Base-by-base conservation (phyloP, 768 basidiomycete genomes). In the Tylopilus vinaceipallidus region DNA sequence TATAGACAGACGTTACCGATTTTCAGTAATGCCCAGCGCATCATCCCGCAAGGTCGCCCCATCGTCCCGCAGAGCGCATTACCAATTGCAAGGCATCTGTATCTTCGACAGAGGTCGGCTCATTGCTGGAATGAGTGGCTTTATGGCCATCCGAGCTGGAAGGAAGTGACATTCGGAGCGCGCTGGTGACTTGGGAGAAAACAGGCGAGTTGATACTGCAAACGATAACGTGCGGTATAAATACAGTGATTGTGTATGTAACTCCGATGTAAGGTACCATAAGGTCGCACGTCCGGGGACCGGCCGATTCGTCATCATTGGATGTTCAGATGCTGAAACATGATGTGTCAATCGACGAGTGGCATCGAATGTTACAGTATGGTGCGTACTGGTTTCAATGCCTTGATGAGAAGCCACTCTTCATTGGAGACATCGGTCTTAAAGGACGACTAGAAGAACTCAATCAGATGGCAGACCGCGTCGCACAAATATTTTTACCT, bases 341-440 rank as follows among this genome's bases (percentile, higher is more conserved):
- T 27, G 23, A 26, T 12, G n/a, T 27, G 32, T 57, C 44, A 51
- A 30, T 17, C 33, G 20, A 46, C 32, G 6, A 16, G 24, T 5
- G 20, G 14, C 17, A 22, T 1, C 9, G 30, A 5, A 17, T 19
- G 42, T n/a, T n/a, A 42, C 16, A 50, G 1, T 11, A 19, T 6
- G 10, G 16, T n/a, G 8, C 47, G 16, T 66, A 90, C 91, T 27
- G 80, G 77, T 67, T 97, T 95, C 61, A 97, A 73, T 23, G 79
- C 83, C 68, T 86, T 91, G 68, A 98, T 95, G 51, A 98, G 81
- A 7, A 86, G 71, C 95, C 95, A 98, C 61, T 98, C 95, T 51
- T 95, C 91, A 50, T 80, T 87, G 24, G 87, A 79, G 20, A 94
- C 92, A 64, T 98, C 91, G 20, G 83, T 76, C 72, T 91, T 87